phyloP scores from a whole-genome alignment of 495 filamentous ascomycete species.

The Penicillium salamii region DNA sequence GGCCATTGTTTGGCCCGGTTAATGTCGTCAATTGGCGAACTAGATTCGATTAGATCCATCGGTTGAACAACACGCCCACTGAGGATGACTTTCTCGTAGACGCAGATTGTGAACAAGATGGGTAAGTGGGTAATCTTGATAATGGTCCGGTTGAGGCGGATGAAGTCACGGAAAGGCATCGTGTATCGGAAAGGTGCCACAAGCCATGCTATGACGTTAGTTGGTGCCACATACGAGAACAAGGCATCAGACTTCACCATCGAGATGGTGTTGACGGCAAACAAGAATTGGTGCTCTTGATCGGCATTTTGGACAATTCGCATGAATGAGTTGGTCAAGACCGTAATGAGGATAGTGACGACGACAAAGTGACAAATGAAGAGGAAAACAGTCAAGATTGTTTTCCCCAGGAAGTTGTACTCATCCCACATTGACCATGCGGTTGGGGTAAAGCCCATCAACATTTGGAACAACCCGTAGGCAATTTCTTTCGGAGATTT shows the following conservation, averaged over 20 bases:
- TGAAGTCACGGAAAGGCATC: constrained; percentile 74
- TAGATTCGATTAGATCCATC: constrained; percentile 63
- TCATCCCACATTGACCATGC: constrained; percentile 72
- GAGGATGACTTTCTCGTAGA: constrained; percentile 79
- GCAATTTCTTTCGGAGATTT: constrained; percentile 64
- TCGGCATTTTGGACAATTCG: constrained; percentile 87
- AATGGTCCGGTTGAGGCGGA: constrained; percentile 75
- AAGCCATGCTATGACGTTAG: constrained; percentile 85
- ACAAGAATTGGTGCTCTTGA: constrained; percentile 90
- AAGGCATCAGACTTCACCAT: constrained; percentile 95
- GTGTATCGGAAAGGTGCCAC: constrained; percentile 74
- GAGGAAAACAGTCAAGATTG: constrained; percentile 73
- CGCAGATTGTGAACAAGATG: constrained; percentile 76
- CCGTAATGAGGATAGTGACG: constrained; percentile 89
- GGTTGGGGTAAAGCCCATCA: constrained; percentile 83
- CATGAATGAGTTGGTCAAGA: constrained; percentile 93
- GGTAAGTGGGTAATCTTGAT: constrained; percentile 91
- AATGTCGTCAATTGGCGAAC: constrained; percentile 31
- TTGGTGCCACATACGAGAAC: constrained; percentile 87
- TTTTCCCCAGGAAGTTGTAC: constrained; percentile 74
- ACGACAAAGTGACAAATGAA: constrained; percentile 94
- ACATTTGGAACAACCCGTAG: constrained; percentile 85
- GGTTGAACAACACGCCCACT: constrained; percentile 68
- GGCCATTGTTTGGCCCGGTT: constrained; percentile 28
- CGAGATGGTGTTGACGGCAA: constrained; percentile 90